Conservation (phyloP, 139 green algal genomes). For the Chara braunii region DNA sequence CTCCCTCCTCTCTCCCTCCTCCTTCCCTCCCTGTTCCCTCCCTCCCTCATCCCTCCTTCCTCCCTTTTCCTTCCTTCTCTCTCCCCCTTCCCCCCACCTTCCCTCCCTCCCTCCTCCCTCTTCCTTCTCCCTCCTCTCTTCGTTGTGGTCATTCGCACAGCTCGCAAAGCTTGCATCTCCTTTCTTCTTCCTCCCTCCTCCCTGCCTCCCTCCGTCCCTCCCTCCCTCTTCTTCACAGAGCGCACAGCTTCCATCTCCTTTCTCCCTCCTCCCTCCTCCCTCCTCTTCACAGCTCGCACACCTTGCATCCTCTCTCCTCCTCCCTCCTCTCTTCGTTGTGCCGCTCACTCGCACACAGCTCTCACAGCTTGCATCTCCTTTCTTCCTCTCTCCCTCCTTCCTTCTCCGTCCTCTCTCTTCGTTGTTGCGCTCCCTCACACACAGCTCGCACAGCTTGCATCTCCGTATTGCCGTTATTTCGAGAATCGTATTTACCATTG, state of each 20-base stretch:
- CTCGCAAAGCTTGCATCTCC: not conserved
- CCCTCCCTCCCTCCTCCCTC: not conserved
- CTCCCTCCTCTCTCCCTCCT: not conserved
- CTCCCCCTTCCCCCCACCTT: not conserved
- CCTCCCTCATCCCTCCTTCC: not conserved
- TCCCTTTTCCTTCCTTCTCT: not conserved
- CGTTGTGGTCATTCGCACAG: not conserved
- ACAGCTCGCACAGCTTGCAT: too few species aligned
- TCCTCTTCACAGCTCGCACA: not conserved
- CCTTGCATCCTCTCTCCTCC: not conserved
- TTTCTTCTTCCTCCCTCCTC: not conserved
- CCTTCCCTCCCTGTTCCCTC: not conserved
- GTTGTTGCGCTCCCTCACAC: too few species aligned
- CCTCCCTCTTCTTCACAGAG: too few species aligned
- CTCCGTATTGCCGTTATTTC: too few species aligned
- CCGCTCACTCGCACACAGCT: not conserved
- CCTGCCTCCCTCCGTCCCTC: not conserved
- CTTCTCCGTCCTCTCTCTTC: not conserved
- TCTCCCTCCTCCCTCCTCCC: not conserved
- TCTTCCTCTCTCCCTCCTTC: not conserved
- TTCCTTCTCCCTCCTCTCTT: not conserved
- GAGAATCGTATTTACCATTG: too few species aligned
- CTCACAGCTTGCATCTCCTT: not conserved
- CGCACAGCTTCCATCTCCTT: too few species aligned
- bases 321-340: not conserved